Evolutionary conservation across 2,329 filamentous ascomycete genomes (phyloP).

Genomic region (Aspergillus brunneoviolaceus): DNA sequence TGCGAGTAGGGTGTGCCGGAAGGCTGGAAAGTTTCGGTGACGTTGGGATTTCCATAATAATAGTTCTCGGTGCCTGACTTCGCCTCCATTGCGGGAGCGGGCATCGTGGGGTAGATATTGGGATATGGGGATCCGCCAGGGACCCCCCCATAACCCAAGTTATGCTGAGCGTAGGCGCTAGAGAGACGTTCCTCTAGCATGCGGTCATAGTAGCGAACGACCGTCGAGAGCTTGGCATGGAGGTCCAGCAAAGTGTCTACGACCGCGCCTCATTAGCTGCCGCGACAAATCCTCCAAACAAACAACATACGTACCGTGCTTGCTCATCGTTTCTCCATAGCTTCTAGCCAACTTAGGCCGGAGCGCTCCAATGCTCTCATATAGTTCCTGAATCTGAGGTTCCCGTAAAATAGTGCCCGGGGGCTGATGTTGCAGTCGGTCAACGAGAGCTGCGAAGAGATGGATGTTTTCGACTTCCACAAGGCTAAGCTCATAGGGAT

Average conservation of each 20-base stretch:
- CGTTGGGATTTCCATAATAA: constrained; percentile 66
- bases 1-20: constrained; percentile 54
- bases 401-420: constrained; percentile 95
- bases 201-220: constrained; percentile 94
- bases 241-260: constrained; percentile 88
- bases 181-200: constrained; percentile 96
- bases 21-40: constrained; percentile 47
- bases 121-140: constrained; percentile 52
- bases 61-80: constrained; percentile 70
- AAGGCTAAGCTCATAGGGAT: constrained; percentile 89
- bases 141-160: constrained; percentile 57
- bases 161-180: constrained; percentile 85
- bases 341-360: constrained; percentile 91
- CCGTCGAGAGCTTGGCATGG: constrained; percentile 91
- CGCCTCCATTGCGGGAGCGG: constrained; percentile 51
- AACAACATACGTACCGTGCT: constrained; percentile 68
- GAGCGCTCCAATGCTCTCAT: constrained; percentile 92
- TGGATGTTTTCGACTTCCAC: constrained; percentile 98
- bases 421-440: constrained; percentile 90
- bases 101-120: constrained; percentile 70
- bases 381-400: constrained; percentile 95
- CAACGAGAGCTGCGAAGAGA: constrained; percentile 88
- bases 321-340: constrained; percentile 99
- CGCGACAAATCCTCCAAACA: neutral
- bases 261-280: constrained; percentile 18